phyloP scores from a whole-genome alignment of 2,329 filamentous ascomycete species.

The Lecanosticta acicola region DNA sequence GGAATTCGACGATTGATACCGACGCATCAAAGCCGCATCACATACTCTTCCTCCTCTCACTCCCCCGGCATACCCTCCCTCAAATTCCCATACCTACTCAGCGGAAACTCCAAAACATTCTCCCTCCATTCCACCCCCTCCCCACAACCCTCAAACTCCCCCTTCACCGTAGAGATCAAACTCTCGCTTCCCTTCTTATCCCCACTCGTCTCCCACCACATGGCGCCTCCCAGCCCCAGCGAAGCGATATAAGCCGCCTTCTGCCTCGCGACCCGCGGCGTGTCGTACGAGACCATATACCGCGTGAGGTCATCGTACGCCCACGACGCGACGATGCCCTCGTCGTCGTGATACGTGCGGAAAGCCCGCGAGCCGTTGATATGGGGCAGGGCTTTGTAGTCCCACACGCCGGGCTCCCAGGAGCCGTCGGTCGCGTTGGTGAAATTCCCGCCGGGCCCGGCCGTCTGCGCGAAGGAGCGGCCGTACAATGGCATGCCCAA shows the following conservation, averaged over 20 bases:
- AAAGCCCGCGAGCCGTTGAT: conserved; percentile 48
- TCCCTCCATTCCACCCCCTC: conserved; percentile 39
- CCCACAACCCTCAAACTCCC: conserved; percentile 31
- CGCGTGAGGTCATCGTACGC: conserved; percentile 60
- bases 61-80: conserved; percentile 35
- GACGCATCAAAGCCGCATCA: too few species aligned
- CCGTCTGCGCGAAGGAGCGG: conserved; percentile 71
- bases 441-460: conserved; percentile 64
- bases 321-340: conserved; percentile 62
- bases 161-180: conserved; percentile 38
- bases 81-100: conserved; percentile 51
- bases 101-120: conserved; percentile 48
- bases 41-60: too few species aligned
- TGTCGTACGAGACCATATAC: conserved; percentile 72
- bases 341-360: conserved; percentile 55
- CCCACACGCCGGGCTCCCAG: conserved; percentile 74
- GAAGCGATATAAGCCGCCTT: conserved; percentile 67
- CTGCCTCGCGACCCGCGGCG: conserved; percentile 54
- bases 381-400: conserved; percentile 18
- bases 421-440: conserved; percentile 67
- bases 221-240: conserved; percentile 64
- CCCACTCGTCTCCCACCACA: conserved; percentile 68
- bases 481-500: conserved; percentile 90
- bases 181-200: conserved; percentile 57
- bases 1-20: too few species aligned